Evolutionary conservation across 768 basidiomycete species (phyloP).

Genomic region (Scleroderma bovista): DNA sequence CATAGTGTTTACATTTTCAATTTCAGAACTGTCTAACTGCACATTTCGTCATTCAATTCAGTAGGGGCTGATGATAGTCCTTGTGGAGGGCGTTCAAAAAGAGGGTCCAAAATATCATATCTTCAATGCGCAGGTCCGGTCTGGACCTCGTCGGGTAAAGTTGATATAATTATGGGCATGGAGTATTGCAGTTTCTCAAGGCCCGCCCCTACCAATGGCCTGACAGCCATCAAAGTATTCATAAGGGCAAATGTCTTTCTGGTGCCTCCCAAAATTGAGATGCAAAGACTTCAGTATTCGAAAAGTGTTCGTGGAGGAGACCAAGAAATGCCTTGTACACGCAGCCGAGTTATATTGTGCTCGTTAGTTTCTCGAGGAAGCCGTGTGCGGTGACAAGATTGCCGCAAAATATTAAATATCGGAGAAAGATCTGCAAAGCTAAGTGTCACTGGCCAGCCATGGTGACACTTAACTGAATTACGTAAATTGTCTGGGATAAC

Average conservation of each 20-base stretch:
- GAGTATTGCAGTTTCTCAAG: constrained; percentile 1
- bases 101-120: background rate
- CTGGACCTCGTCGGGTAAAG: background rate
- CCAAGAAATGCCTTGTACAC: background rate
- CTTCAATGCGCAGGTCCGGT: background rate
- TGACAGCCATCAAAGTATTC: background rate
- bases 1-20: no score
- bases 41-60: no score
- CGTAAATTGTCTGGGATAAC: no score
- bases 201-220: constrained; percentile 1
- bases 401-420: constrained; percentile 3
- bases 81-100: background rate
- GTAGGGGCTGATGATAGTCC: no score
- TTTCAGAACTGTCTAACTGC: no score
- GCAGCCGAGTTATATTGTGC: background rate
- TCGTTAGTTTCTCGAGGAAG: constrained; percentile 2
- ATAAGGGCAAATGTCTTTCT: background rate
- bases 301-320: background rate
- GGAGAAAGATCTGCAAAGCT: no score
- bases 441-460: no score
- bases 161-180: background rate
- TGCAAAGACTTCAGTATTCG: constrained; percentile 2
- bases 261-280: constrained; percentile 1
- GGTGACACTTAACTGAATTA: no score
- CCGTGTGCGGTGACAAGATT: background rate